Conservation (phyloP, 192 early-diverging fungal species). For the Backusella macrospora region DNA sequence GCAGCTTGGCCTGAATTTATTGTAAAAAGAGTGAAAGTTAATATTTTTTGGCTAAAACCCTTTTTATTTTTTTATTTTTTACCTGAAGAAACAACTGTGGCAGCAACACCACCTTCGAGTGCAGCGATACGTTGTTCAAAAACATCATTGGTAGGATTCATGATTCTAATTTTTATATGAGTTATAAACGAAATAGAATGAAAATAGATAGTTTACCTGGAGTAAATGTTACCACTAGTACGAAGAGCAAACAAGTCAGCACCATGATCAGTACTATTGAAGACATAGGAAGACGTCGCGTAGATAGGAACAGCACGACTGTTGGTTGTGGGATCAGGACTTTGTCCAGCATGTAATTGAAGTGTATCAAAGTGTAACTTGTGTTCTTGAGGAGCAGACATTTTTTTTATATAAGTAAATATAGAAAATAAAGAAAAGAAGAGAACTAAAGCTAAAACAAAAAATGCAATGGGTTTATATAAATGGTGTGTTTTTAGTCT, state of each 20-base stretch:
- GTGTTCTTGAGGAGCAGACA: slow-evolving; percentile 25
- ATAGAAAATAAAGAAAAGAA: too few relatives aligned
- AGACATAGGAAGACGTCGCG: slow-evolving; percentile 83
- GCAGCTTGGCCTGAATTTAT: slow-evolving; percentile 72
- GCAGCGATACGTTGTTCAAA: slow-evolving; percentile 94
- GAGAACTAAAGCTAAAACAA: too few relatives aligned
- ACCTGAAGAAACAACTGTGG: slow-evolving; percentile 58
- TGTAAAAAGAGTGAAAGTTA: neutral
- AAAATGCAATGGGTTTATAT: too few relatives aligned
- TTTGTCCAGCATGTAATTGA: slow-evolving; percentile 87
- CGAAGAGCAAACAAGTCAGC: slow-evolving; percentile 80
- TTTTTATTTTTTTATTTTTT: neutral
- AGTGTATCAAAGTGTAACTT: slow-evolving; percentile 83
- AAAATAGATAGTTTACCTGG: too few relatives aligned
- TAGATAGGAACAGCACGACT: slow-evolving; percentile 92
- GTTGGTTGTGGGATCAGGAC: slow-evolving; percentile 63
- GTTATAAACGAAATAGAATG: too few relatives aligned
- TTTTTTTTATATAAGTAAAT: too few relatives aligned
- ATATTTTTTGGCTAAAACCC: neutral
- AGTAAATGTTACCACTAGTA: slow-evolving; percentile 84
- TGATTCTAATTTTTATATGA: slow-evolving; percentile 28
- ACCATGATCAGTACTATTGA: slow-evolving; percentile 80
- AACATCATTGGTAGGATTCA: slow-evolving; percentile 85
- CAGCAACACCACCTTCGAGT: slow-evolving; percentile 84
- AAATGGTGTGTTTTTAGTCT: too few relatives aligned